Evolutionary conservation across 2,329 filamentous ascomycete genomes (phyloP), one percentile per base, ranked within the genome.

Genomic region (Pestalotiopsis sp.): DNA sequence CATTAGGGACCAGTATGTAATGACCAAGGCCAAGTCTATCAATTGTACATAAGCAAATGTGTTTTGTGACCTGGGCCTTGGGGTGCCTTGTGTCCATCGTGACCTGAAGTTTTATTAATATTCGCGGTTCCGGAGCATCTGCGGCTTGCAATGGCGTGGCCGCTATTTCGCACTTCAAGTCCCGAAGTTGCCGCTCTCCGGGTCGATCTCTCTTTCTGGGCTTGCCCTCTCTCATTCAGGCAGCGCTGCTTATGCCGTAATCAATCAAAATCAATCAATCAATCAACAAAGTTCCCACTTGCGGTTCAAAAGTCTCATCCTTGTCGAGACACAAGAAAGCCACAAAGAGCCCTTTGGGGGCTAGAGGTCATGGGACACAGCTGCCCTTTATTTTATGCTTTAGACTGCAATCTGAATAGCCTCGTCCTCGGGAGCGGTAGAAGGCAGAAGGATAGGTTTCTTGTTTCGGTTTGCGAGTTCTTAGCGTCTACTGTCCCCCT

Each of bases 241-340:
- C 59, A 61, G 27, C 31, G 25, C 58, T 60, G 58, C 58, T 60
- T 60, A 60, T 27, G 25, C 59, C 17, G 31, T 20, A 27, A 31
- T 36, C 27, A 36, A 64, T 31, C 27, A 31, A 31, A 31, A 31
- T 4, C 27, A 31, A 31, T 31, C 27, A 31, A 31, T 31, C 27
- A 25, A 38, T 45, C 38, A 64, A 27, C 61, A 64, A 49, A 49
- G 20, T 64, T 45, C 61, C 61, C 36, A 64, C 61, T 64, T 64
- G 61, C 20, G 61, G 61, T 49, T 20, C 27, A 31, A 25, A 64
- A 45, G 14, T 14, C 36, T 27, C 36, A 49, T 38, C 25, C 38
- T 64, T 38, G 25, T 49, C 61, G 27, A 31, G 27, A 52, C 13
- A 25, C 61, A 52, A 13, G 17, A 61, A 41, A 31, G 31, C 59